These are phyloP conservation scores for Coniochaeta prunicola DNA, from an alignment of 2,329 filamentous ascomycete species.

Conservation along the genomic window DNA sequence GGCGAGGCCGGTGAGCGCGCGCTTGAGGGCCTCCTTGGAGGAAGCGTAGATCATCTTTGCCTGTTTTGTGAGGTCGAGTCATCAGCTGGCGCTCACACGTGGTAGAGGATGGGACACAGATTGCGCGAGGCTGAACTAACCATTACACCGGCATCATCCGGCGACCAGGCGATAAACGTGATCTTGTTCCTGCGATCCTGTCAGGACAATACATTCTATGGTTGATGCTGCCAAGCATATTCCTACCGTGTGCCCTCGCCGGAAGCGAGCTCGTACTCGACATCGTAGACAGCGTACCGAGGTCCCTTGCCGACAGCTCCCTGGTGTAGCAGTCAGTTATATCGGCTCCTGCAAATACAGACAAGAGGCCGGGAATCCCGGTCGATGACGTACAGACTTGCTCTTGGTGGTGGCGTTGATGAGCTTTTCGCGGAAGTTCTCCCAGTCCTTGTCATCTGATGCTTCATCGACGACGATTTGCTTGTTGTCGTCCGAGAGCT, in stretches of 20 bases:
- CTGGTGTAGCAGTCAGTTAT: slow-evolving; percentile 24
- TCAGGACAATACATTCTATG: background rate
- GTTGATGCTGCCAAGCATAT: no score
- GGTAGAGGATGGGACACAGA: background rate
- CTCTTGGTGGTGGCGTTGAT: slow-evolving; percentile 65
- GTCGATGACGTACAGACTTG: slow-evolving; percentile 48
- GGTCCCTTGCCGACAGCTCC: slow-evolving; percentile 56
- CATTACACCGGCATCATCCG: slow-evolving; percentile 72
- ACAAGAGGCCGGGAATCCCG: background rate
- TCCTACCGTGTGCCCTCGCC: slow-evolving; percentile 65
- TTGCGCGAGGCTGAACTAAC: slow-evolving; percentile 38
- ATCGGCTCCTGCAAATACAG: background rate
- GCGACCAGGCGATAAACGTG: slow-evolving; percentile 72
- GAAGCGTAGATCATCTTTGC: slow-evolving; percentile 88
- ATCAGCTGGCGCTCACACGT: background rate
- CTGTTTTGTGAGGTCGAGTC: slow-evolving; percentile 30
- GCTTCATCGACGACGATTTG: slow-evolving; percentile 74
- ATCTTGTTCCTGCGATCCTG: slow-evolving; percentile 60
- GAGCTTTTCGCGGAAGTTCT: slow-evolving; percentile 69
- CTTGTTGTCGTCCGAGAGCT: slow-evolving; percentile 77
- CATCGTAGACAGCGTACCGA: slow-evolving; percentile 80
- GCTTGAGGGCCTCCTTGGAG: slow-evolving; percentile 81
- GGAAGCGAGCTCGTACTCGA: slow-evolving; percentile 65
- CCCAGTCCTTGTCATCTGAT: slow-evolving; percentile 60
- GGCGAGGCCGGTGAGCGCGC: slow-evolving; percentile 66